Percentiles rank a stretch among this genome's conserved stretches.
Conservation (phyloP, 768 basidiomycete species). For the Suillus bovinus region DNA sequence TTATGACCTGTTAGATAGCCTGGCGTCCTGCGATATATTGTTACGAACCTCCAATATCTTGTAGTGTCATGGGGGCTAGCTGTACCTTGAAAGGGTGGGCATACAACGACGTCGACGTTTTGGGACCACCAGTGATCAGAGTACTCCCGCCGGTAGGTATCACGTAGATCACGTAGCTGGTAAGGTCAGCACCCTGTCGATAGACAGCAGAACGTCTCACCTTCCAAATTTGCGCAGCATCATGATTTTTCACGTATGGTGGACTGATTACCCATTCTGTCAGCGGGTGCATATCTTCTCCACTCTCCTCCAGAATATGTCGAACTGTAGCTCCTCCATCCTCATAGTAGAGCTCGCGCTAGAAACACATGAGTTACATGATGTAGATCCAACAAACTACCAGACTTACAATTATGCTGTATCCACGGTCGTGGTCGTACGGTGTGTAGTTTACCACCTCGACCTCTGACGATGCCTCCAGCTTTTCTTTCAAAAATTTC, state of each 20-base stretch:
- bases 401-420: conserved; percentile 33
- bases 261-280: conserved; percentile 38
- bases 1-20: conserved; percentile 34
- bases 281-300: conserved; percentile 38
- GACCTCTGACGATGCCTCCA: conserved; percentile 33
- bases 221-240: conserved; percentile 29
- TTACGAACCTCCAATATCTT: conserved; percentile 33
- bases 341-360: conserved; percentile 40
- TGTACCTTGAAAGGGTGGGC: conserved; percentile 35
- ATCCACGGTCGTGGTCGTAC: conserved; percentile 35
- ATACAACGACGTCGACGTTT: conserved; percentile 41
- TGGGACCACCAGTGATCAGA: conserved; percentile 40
- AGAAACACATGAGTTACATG: not conserved
- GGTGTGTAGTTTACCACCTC: conserved; percentile 40
- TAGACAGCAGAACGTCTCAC: conserved; percentile 22
- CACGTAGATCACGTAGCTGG: conserved; percentile 33
- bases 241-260: conserved; percentile 26
- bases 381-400: not conserved
- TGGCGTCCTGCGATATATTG: conserved; percentile 27
- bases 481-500: conserved; percentile 34
- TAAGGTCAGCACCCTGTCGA: conserved; percentile 15
- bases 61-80: conserved; percentile 40
- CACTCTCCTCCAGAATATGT: conserved; percentile 24
- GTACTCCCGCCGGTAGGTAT: conserved; percentile 34
- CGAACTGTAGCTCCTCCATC: conserved; percentile 37